Conservation (phyloP, 2,329 filamentous ascomycete genomes). For the Hypoxylon sp. region DNA sequence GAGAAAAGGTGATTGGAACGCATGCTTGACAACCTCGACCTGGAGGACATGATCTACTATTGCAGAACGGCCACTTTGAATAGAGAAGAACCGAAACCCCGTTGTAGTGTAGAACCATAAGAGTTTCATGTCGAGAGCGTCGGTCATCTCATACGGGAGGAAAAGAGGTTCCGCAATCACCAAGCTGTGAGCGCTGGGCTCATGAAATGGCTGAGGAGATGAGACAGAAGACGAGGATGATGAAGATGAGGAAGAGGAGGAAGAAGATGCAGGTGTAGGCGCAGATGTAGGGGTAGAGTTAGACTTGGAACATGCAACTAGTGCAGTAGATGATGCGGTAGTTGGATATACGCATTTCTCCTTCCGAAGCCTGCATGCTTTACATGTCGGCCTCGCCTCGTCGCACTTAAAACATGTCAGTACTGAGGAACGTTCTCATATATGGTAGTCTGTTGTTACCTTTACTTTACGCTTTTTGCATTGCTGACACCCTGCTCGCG, state of each 20-base stretch:
- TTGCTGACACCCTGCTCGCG: slow-evolving; percentile 66
- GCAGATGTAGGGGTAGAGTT: slow-evolving; percentile 10
- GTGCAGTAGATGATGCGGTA: slow-evolving; percentile 33
- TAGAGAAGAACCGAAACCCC: slow-evolving; percentile 63
- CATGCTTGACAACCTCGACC: slow-evolving; percentile 64
- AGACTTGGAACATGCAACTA: slow-evolving; percentile 22
- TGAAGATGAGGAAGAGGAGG: not conserved
- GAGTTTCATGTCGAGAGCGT: slow-evolving; percentile 65
- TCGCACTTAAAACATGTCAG: slow-evolving; percentile 58
- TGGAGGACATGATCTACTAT: slow-evolving; percentile 62
- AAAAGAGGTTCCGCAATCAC: slow-evolving; percentile 57
- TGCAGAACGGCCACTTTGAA: slow-evolving; percentile 55
- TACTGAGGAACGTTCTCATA: slow-evolving; percentile 1
- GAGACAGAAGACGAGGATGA: slow-evolving; percentile 19
- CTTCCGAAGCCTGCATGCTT: slow-evolving; percentile 64
- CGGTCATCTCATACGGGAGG: slow-evolving; percentile 54
- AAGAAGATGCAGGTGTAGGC: not conserved
- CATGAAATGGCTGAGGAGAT: slow-evolving; percentile 18
- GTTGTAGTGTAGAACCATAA: slow-evolving; percentile 69
- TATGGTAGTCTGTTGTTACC: slow-evolving; percentile 40
- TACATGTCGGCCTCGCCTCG: slow-evolving; percentile 65
- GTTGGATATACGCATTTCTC: slow-evolving; percentile 64
- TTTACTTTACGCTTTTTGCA: slow-evolving; percentile 70
- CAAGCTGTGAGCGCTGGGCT: slow-evolving; percentile 9
- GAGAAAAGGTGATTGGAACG: slow-evolving; percentile 67